phyloP scores from a whole-genome alignment of 768 basidiomycete genomes.

The Trametes elegans region DNA sequence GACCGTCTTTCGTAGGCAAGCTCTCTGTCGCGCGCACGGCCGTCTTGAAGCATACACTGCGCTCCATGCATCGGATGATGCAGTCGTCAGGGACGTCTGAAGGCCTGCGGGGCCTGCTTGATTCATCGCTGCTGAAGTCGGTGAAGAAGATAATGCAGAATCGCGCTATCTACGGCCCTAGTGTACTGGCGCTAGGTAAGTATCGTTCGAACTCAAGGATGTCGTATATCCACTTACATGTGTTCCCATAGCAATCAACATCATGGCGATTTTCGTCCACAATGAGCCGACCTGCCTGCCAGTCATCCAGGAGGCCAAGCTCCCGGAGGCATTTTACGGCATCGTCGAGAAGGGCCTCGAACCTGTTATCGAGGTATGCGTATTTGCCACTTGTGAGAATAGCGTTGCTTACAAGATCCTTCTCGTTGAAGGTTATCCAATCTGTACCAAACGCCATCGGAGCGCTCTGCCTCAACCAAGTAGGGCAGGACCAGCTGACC shows the following conservation, averaged over 20 bases:
- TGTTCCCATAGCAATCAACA: slow-evolving; percentile 74
- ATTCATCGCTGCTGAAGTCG: slow-evolving; percentile 80
- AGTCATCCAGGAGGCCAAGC: slow-evolving; percentile 87
- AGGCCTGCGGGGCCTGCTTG: slow-evolving; percentile 90
- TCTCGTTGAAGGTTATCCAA: slow-evolving; percentile 94
- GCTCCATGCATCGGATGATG: slow-evolving; percentile 97
- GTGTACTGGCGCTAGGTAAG: slow-evolving; percentile 81
- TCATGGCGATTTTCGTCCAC: slow-evolving; percentile 96
- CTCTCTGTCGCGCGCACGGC: slow-evolving; percentile 73
- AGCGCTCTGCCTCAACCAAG: slow-evolving; percentile 91
- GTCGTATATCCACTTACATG: background rate
- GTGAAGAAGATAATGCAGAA: slow-evolving; percentile 87
- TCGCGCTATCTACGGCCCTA: slow-evolving; percentile 81
- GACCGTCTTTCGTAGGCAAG: slow-evolving; percentile 45
- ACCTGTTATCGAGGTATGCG: slow-evolving; percentile 77
- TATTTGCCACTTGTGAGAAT: too few relatives aligned
- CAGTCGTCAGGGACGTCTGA: slow-evolving; percentile 92
- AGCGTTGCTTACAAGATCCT: too few relatives aligned
- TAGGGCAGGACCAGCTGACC: slow-evolving; percentile 78
- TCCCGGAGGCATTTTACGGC: slow-evolving; percentile 88
- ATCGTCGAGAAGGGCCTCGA: slow-evolving; percentile 84
- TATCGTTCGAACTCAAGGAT: background rate
- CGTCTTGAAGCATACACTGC: slow-evolving; percentile 85
- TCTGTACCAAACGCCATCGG: slow-evolving; percentile 95
- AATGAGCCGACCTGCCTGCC: slow-evolving; percentile 95